phyloP scores from a whole-genome alignment of 2,329 filamentous ascomycete species.

The Cladosporium phlei region DNA sequence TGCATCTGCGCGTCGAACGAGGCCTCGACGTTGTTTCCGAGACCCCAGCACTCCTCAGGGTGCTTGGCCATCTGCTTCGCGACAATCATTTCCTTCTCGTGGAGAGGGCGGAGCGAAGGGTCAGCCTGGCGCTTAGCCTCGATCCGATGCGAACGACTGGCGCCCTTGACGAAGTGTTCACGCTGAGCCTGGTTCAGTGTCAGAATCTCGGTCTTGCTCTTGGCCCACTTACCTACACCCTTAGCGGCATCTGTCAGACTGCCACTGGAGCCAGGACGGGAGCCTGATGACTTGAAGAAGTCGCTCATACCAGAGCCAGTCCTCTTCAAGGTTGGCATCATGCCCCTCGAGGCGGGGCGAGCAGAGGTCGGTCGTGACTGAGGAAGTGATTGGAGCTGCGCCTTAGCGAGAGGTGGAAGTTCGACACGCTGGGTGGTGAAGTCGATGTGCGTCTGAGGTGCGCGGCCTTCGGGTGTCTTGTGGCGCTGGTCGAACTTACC shows the following conservation, averaged over 20 bases:
- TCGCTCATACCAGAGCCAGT: background rate
- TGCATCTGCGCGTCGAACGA: background rate
- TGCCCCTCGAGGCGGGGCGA: too few relatives aligned
- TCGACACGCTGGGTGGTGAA: too few relatives aligned
- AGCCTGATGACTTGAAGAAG: background rate
- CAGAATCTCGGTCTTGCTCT: conserved; percentile 3
- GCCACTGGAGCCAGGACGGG: conserved; percentile 7
- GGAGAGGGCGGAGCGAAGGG: conserved; percentile 1
- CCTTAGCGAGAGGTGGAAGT: too few relatives aligned
- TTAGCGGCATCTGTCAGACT: conserved; percentile 10
- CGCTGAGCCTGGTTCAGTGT: conserved; percentile 9
- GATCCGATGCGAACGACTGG: conserved; percentile 11
- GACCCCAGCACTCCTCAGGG: background rate
- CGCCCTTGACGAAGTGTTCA: conserved; percentile 5
- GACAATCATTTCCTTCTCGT: conserved; percentile 13
- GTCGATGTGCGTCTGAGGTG: background rate
- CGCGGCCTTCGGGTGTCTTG: background rate
- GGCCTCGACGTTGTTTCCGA: background rate
- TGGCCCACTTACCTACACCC: conserved; percentile 10
- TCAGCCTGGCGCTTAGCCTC: conserved; percentile 9
- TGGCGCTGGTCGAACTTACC: too few relatives aligned
- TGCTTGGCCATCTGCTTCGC: conserved; percentile 3
- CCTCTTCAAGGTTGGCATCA: too few relatives aligned
- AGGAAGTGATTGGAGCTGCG: too few relatives aligned
- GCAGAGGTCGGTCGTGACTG: too few relatives aligned